Evolutionary conservation across 2,329 filamentous ascomycete species (phyloP).

Genomic region (Aplosporella prunicola): DNA sequence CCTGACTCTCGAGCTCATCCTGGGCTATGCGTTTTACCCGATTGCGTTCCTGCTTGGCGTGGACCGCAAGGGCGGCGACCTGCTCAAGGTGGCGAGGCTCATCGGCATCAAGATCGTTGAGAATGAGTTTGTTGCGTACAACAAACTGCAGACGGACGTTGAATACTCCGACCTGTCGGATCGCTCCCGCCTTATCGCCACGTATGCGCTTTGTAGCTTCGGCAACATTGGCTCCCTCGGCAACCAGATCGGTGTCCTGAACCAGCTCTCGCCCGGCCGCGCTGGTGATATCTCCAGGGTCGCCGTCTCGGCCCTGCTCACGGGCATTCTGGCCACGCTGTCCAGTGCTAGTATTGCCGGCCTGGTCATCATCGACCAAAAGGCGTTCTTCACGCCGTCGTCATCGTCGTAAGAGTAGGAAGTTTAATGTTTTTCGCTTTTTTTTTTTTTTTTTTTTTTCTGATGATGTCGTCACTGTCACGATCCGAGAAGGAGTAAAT

Average conservation of each 20-base stretch:
- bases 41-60: slow-evolving; percentile 76
- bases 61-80: slow-evolving; percentile 45
- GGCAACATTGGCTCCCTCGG: slow-evolving; percentile 82
- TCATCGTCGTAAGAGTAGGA: slow-evolving; percentile 1
- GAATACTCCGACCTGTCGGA: slow-evolving; percentile 51
- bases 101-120: slow-evolving; percentile 80
- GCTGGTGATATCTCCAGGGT: slow-evolving; percentile 66
- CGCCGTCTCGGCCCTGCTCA: slow-evolving; percentile 66
- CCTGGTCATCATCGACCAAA: slow-evolving; percentile 55
- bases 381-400: slow-evolving; percentile 14
- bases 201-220: slow-evolving; percentile 66
- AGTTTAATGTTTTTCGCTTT: too few species aligned
- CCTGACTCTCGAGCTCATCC: slow-evolving; percentile 65
- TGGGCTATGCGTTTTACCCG: slow-evolving; percentile 70
- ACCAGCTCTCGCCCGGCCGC: slow-evolving; percentile 67
- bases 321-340: slow-evolving; percentile 69
- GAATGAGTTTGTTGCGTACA: slow-evolving; percentile 73
- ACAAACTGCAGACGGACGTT: slow-evolving; percentile 41
- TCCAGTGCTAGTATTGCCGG: slow-evolving; percentile 71
- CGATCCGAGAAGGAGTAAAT: too few species aligned
- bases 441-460: too few species aligned
- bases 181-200: slow-evolving; percentile 71
- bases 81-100: slow-evolving; percentile 65
- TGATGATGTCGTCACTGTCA: too few species aligned
- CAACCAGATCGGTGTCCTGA: slow-evolving; percentile 80